A percentile compares a stretch with the other conserved stretches of the same genome.
These are phyloP conservation scores for Gilbertella persicaria DNA, from an alignment of 371 early-diverging fungal species.

Conservation along the genomic window DNA sequence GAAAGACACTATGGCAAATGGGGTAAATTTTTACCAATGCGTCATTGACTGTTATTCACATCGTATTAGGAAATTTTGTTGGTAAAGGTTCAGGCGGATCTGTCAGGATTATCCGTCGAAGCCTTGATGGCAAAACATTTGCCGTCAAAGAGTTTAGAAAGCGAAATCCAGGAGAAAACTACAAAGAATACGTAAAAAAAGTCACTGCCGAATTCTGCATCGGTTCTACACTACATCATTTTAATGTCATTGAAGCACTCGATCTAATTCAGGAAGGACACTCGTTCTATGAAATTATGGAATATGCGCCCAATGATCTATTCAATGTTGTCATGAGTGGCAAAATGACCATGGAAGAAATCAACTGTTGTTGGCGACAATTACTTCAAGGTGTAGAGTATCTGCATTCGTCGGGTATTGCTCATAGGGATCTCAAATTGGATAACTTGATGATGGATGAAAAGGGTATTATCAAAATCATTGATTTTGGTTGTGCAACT, in stretches of 20 bases:
- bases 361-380: constrained; percentile 72
- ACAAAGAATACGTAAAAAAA: constrained; percentile 78
- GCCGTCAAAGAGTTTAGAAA: constrained; percentile 84
- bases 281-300: constrained; percentile 74
- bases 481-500: constrained; percentile 91
- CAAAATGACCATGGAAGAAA: constrained; percentile 57
- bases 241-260: constrained; percentile 81
- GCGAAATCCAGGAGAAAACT: constrained; percentile 59
- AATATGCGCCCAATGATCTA: constrained; percentile 76
- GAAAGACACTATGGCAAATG: constrained; percentile 46
- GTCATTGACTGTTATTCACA: background rate
- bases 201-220: constrained; percentile 86
- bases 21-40: constrained; percentile 30
- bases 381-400: constrained; percentile 71
- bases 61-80: constrained; percentile 42
- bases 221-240: constrained; percentile 74
- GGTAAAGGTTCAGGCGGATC: constrained; percentile 78
- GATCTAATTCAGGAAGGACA: constrained; percentile 72
- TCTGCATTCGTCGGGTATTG: constrained; percentile 74
- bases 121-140: constrained; percentile 58
- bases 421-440: constrained; percentile 85
- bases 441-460: constrained; percentile 79
- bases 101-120: constrained; percentile 64
- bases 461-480: constrained; percentile 76
- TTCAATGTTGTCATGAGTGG: constrained; percentile 70